phyloP scores from a whole-genome alignment of 2,329 filamentous ascomycete species.

The Chalaropsis thielavioides region DNA sequence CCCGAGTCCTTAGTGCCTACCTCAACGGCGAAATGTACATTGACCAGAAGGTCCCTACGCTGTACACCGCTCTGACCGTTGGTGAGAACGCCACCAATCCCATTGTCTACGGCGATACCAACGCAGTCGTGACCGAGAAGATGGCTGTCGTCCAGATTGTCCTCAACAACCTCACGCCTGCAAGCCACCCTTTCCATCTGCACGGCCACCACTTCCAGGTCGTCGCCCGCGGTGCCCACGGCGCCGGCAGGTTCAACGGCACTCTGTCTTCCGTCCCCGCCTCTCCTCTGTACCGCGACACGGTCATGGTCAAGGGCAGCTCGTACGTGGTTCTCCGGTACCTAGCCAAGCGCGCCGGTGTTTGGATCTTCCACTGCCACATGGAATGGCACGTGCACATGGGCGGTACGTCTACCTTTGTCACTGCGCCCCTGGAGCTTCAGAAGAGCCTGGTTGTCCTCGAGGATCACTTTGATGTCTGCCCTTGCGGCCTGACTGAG shows the following conservation, averaged over 20 bases:
- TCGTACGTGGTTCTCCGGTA: conserved; percentile 35
- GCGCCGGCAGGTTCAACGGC: conserved; percentile 25
- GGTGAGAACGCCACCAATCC: conserved; percentile 32
- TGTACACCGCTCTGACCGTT: conserved; percentile 55
- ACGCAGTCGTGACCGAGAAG: conserved; percentile 28
- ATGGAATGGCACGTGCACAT: conserved; percentile 41
- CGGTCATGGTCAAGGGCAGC: conserved; percentile 32
- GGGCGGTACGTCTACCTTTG: conserved; percentile 31
- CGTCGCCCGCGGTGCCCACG: conserved; percentile 23
- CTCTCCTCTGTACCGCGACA: conserved; percentile 34
- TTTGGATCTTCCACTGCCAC: conserved; percentile 37
- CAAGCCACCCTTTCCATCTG: conserved; percentile 38
- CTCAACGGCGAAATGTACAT: conserved; percentile 38
- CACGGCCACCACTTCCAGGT: conserved; percentile 44
- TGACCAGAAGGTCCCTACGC: conserved; percentile 50
- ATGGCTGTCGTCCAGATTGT: conserved; percentile 33
- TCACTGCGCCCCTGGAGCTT: conserved; percentile 28
- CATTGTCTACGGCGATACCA: conserved; percentile 30
- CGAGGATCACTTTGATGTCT: conserved; percentile 29
- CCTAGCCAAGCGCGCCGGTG: conserved; percentile 32
- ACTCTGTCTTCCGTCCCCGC: conserved; percentile 22
- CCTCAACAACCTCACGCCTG: conserved; percentile 37
- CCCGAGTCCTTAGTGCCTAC: not conserved
- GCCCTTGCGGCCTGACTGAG: conserved; percentile 26
- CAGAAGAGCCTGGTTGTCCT: conserved; percentile 35